Evolutionary conservation across 78 protist species (phyloP).

Genomic region (Emiliania huxleyi): DNA sequence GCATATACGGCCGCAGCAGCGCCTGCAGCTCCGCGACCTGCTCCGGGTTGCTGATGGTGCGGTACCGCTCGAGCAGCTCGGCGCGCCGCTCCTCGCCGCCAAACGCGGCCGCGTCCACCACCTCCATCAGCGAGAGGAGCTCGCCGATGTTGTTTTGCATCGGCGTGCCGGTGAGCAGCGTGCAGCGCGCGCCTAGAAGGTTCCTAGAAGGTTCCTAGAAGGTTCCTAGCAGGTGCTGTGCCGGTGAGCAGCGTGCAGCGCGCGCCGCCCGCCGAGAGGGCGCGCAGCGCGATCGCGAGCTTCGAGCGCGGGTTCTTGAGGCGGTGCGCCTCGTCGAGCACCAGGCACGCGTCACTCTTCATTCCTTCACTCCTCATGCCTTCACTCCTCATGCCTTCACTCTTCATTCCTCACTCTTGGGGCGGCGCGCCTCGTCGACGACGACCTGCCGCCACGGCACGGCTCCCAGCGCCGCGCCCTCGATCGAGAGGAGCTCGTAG

Average conservation of each 20-base stretch:
- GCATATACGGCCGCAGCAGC: conserved; percentile 77
- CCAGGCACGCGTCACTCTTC: too few relatives aligned
- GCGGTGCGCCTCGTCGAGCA: conserved; percentile 92
- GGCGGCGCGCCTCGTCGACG: conserved; percentile 80
- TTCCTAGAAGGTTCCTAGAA: too few relatives aligned
- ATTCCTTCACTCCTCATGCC: too few relatives aligned
- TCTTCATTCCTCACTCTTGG: too few relatives aligned
- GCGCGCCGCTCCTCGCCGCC: background rate
- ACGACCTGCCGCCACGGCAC: background rate
- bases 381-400: too few relatives aligned
- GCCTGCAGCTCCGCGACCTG: conserved; percentile 65
- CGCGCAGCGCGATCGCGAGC: background rate
- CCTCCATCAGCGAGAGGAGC: conserved; percentile 85
- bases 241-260: conserved; percentile 31
- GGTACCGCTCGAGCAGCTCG: background rate
- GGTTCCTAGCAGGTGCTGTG: too few relatives aligned
- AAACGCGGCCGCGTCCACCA: conserved; percentile 72
- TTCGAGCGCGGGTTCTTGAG: conserved; percentile 58
- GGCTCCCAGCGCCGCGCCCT: background rate
- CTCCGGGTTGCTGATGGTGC: background rate
- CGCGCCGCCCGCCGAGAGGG: background rate
- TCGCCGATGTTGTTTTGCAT: conserved; percentile 25
- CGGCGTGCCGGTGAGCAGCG: conserved; percentile 43
- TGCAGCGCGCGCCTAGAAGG: background rate
- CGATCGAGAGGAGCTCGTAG: background rate